Evolutionary conservation across 1,284 basidiomycete species (phyloP).

Genomic region (Ceratobasidium sp.): DNA sequence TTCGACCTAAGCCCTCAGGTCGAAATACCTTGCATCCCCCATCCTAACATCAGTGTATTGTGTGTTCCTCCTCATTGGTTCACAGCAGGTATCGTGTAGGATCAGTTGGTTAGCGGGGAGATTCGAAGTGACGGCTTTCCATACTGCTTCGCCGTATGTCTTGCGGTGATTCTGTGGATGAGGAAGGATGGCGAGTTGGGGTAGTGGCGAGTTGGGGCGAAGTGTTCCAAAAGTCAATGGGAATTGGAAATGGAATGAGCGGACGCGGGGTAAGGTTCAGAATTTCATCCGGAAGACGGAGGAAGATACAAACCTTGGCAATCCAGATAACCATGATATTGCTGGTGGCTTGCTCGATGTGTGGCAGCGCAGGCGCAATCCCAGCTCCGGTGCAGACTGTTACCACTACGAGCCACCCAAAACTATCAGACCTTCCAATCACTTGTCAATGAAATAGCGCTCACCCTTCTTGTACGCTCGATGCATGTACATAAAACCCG

Average conservation of each 20-base stretch:
- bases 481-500: constrained; percentile 46
- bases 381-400: constrained; percentile 40
- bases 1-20: too few species aligned
- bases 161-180: constrained; percentile 39
- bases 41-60: too few species aligned
- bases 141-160: constrained; percentile 41
- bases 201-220: not conserved
- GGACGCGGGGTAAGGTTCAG: not conserved
- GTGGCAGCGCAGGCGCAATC: constrained; percentile 39
- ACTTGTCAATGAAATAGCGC: too few species aligned
- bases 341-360: constrained; percentile 42
- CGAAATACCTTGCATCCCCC: too few species aligned
- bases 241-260: not conserved
- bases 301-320: constrained; percentile 21
- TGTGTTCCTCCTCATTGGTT: too few species aligned
- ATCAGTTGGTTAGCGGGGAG: constrained; percentile 34
- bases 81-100: constrained; percentile 44
- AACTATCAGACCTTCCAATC: too few species aligned
- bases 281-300: not conserved
- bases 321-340: constrained; percentile 42
- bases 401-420: constrained; percentile 11
- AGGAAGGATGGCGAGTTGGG: not conserved
- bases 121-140: constrained; percentile 40
- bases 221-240: not conserved
- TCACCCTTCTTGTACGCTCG: constrained; percentile 41